Evolutionary conservation across 169 alveolate species (phyloP), one percentile per base, ranked within the genome.

Genomic region (Plasmodium vinckei): DNA sequence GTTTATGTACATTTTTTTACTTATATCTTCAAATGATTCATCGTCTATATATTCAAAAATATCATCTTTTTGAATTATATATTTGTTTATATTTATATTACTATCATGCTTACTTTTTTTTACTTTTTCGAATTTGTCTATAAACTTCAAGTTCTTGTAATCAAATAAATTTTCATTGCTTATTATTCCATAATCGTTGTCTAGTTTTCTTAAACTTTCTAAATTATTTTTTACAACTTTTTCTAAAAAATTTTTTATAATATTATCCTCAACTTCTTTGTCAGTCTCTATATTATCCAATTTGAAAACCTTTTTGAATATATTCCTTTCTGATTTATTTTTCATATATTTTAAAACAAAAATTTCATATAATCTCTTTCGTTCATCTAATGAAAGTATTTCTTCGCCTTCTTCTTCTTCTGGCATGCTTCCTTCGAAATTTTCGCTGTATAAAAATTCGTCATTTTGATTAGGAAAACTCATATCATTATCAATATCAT

Each of bases 1-100:
- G 17, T 71, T 73, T 49, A 87, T 87, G 15, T 71, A 67, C 92
- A 87, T 87, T 72, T 87, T 87, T 72, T 54, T 56, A 60, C 88
- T 53, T 39, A 79, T 59, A 27, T 77, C 71, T 65, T 69, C 75
- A 47, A 87, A 75, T 10, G 72, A 67, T 25, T 71, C 69, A 49
- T 70, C 72, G 59, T 87, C 92, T 33, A 73, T 71, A n/a, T 42
- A 53, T 15, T 88, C 89, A 59, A 70, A 71, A 23, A 88, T 67
- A 21, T 65, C 63, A 25, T 70, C 73, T 42, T 72, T 88, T 60
- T 59, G 39, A 44, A 88, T 88, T 13, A 21, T 64, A 21, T 60
- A 49, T 33, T 53, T 56, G 33, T 23, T 19, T 5, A 53, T n/a
- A 51, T 27, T 7, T 59, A 72, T 42, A 12, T 39, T 63, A 10